Base-by-base conservation (phyloP, 148 eudicot genomes). In the Suaeda aralocaspica region DNA sequence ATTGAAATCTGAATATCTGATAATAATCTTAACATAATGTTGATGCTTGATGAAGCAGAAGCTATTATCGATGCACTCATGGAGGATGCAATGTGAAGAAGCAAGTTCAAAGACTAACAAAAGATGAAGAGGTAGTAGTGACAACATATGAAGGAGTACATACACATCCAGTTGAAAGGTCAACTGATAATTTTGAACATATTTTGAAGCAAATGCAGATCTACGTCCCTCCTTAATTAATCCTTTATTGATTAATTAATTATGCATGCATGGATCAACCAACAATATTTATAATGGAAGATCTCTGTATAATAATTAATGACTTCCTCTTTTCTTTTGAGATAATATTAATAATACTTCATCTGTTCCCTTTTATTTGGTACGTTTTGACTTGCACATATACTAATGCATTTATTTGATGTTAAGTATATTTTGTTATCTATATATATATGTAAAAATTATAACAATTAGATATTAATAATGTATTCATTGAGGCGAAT, bases 171-270 rank as follows among this genome's bases (percentile, higher is more conserved):
- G 82, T 82, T 30, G 85, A 82, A 52, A 79, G 81, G 52, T 76
- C 78, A 9, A 79, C 85, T 12, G 82, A 82, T 53, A 82, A 73
- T 64, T 82, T 82, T 49, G 85, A 79, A 31, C 78, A 82, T 57
- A 82, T 82, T 56, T 73, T 82, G 71, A 82, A 82, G 66, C 80
- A 82, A 79, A 82, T 82, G 85, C 85, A 82, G 16, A 79, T 82
- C 58, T 82, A 82, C 50, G 80, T 79, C 31, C 80, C 85, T 68
- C 82, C 82, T 72, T 78, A 41, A 61, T 21, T 16, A 34, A 9
- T 45, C 22, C 33, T 44, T 41, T 12, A 25, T 25, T 9, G 21
- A 3, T 36, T 36, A 36, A 3, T 36, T 36, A 3, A 36, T 36
- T 36, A 3, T 36, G 8, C 8, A 36, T 3, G 41, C n/a, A n/a